Base-by-base conservation (phyloP, 2,329 filamentous ascomycete species). In the Colletotrichum aenigma region DNA sequence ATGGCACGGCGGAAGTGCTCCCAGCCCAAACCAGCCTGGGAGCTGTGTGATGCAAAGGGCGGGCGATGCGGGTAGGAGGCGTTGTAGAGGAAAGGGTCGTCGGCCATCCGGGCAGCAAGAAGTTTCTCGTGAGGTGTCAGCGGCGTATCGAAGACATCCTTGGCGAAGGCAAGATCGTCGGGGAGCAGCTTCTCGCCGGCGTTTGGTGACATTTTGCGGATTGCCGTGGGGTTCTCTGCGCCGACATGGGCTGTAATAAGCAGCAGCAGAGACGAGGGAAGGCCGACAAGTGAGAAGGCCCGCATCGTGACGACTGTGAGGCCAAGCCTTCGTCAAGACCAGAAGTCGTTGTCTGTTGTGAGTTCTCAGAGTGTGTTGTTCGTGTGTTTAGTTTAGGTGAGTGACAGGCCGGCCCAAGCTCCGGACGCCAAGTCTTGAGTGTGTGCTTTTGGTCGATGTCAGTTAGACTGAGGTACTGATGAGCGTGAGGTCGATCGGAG, bases 171-270 rank as follows among this genome's bases (percentile, higher is more conserved):
- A 78, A 88, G 93, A 82, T 95, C 93, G 60, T 94, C 89, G 71
- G 93, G 86, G 78, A 93, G 91, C 81, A 96, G 93, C 88, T 95
- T 97, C 81, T 95, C 93, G 75, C 91, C 91, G 66, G 91, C 90
- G 81, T 95, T 92, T 7, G 88, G 88, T 62, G 91, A 88, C 91
- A 96, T 94, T 81, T 96, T 96, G 81, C 90, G 91, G 70, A 96
- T 88, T 1, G 91, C 94, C 2, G 90, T 89, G 1, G 93, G 93
- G 7, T 84, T 78, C 32, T 83, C 82, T 36, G 85, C 85, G 4
- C 79, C 78, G 16, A 85, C 79, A 61, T 86, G 84, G 3, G 84
- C 83, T 4, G 85, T 81, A 60, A 89, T 79, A 28, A 91, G 84
- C 18, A 88, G 81, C 58, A 90, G 83, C 56, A 90, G 80, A n/a